phyloP scores from a whole-genome alignment of 495 filamentous ascomycete genomes.

The Tuber aestivum region DNA sequence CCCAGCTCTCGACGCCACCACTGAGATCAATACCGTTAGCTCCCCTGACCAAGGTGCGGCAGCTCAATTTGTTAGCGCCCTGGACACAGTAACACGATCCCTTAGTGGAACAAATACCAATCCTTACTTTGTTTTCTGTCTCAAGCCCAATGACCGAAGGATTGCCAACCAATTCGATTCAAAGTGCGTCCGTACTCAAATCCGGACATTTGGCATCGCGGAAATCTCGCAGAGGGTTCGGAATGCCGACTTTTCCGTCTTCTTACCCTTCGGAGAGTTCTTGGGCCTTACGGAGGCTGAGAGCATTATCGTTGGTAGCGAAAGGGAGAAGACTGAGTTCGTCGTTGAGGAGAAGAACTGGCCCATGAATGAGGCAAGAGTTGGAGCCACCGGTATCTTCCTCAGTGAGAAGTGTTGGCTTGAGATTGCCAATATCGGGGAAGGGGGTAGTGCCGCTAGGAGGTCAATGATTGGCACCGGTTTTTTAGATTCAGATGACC shows the following conservation, averaged over 20 bases:
- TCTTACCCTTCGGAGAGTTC: slow-evolving; percentile 93
- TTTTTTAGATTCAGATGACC: slow-evolving; percentile 48
- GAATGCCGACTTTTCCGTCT: slow-evolving; percentile 91
- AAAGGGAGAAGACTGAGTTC: slow-evolving; percentile 83
- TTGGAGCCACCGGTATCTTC: slow-evolving; percentile 90
- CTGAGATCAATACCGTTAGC: slow-evolving; percentile 42
- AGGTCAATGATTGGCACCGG: slow-evolving; percentile 47
- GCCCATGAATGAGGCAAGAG: slow-evolving; percentile 83
- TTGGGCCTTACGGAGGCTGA: slow-evolving; percentile 80
- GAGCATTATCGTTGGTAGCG: slow-evolving; percentile 77
- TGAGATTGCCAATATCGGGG: slow-evolving; percentile 71
- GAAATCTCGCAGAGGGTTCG: slow-evolving; percentile 90
- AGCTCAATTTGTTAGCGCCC: slow-evolving; percentile 80
- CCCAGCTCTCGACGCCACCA: slow-evolving; percentile 29
- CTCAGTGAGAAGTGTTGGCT: slow-evolving; percentile 93
- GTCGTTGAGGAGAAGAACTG: slow-evolving; percentile 84
- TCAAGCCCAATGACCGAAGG: slow-evolving; percentile 93
- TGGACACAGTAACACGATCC: slow-evolving; percentile 82
- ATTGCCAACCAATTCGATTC: slow-evolving; percentile 99
- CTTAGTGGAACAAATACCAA: slow-evolving; percentile 76
- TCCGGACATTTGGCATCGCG: slow-evolving; percentile 92
- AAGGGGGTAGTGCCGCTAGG: slow-evolving; percentile 53
- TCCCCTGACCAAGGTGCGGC: slow-evolving; percentile 71
- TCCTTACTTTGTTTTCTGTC: slow-evolving; percentile 90
- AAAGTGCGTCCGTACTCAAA: slow-evolving; percentile 90